Percentiles rank a stretch among this genome's conserved stretches.
Evolutionary conservation across 768 basidiomycete species (phyloP).

Genomic region (Panellus pusillus): DNA sequence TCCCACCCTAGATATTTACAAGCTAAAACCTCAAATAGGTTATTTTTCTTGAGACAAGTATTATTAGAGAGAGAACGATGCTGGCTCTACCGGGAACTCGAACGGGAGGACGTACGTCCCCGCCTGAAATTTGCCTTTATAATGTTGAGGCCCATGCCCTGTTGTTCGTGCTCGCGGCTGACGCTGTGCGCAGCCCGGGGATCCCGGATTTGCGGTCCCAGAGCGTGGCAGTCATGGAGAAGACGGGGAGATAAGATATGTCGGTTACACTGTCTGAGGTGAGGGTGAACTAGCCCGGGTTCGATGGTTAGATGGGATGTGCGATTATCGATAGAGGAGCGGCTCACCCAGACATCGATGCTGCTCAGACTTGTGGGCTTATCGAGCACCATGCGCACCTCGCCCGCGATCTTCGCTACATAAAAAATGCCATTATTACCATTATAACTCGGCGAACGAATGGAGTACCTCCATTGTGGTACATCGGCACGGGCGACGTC

Average conservation of each 20-base stretch:
- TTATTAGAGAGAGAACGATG: too few relatives aligned
- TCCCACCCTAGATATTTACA: too few relatives aligned
- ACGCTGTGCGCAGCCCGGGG: background rate
- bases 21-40: too few relatives aligned
- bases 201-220: slow-evolving; percentile 16
- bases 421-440: too few relatives aligned
- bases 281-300: slow-evolving; percentile 1
- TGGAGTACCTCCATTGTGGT: slow-evolving; percentile 13
- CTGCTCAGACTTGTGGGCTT: slow-evolving; percentile 9
- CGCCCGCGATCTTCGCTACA: slow-evolving; percentile 9
- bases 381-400: slow-evolving; percentile 11
- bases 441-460: too few relatives aligned
- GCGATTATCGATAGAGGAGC: too few relatives aligned
- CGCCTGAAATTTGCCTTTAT: slow-evolving; percentile 13
- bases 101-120: too few relatives aligned
- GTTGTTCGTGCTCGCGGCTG: too few relatives aligned
- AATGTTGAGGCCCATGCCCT: background rate
- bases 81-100: too few relatives aligned
- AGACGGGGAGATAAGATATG: background rate
- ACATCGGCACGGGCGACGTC: slow-evolving; percentile 9
- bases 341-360: slow-evolving; percentile 16
- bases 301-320: background rate
- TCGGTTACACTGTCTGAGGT: slow-evolving; percentile 6
- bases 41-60: too few relatives aligned
- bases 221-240: slow-evolving; percentile 5